These are phyloP conservation scores for Leishmania guyanensis DNA, from an alignment of 208 protist species.

Conservation along the genomic window DNA sequence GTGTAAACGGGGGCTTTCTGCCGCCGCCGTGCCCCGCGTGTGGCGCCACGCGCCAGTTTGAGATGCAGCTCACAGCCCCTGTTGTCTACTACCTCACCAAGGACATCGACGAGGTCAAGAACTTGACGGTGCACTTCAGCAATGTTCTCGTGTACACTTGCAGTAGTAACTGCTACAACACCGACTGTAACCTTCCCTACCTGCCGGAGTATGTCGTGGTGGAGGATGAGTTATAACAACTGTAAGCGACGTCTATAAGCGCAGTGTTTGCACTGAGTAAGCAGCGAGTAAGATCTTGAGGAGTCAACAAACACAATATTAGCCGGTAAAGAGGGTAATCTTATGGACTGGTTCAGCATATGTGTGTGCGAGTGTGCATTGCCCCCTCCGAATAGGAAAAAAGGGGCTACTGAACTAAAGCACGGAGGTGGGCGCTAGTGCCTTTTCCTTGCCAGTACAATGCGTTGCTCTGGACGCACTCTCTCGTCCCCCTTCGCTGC, in stretches of 20 bases:
- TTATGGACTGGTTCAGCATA: neutral
- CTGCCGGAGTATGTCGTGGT: slow-evolving; percentile 66
- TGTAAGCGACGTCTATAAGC: neutral
- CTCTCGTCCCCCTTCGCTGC: neutral
- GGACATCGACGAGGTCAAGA: slow-evolving; percentile 51
- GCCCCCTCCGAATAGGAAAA: neutral
- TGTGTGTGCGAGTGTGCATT: neutral
- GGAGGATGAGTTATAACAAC: slow-evolving; percentile 73
- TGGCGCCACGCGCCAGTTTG: slow-evolving; percentile 59
- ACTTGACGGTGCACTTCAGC: slow-evolving; percentile 76
- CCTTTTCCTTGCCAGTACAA: neutral
- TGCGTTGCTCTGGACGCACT: neutral
- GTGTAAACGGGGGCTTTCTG: slow-evolving; percentile 7
- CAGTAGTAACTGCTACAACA: slow-evolving; percentile 61
- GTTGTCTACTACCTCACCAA: slow-evolving; percentile 84
- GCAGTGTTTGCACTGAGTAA: neutral
- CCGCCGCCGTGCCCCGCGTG: slow-evolving; percentile 66
- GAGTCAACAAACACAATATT: neutral
- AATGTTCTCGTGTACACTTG: slow-evolving; percentile 87
- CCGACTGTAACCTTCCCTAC: slow-evolving; percentile 45
- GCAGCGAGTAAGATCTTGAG: neutral
- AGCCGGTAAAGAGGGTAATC: neutral
- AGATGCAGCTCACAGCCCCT: slow-evolving; percentile 84
- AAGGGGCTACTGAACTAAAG: neutral
- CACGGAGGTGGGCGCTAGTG: neutral